phyloP scores from a whole-genome alignment of 306 rosid genomes.

The Citrullus colocynthis region DNA sequence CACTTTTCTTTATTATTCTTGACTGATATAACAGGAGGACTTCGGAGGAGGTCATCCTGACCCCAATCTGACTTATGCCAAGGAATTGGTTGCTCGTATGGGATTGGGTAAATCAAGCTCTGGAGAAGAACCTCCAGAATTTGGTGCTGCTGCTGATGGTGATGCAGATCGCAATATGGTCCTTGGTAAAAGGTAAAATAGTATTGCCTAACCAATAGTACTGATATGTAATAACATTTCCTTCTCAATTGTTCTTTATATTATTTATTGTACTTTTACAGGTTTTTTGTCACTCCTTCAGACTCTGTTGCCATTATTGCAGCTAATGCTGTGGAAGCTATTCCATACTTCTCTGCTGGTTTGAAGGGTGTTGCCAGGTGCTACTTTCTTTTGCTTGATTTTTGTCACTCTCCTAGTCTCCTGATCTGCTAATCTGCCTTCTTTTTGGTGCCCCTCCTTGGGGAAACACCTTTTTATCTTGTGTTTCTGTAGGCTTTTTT shows the following conservation, averaged over 20 bases:
- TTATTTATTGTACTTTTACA: slow-evolving; percentile 9
- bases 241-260: neutral
- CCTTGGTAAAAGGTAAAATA: slow-evolving; percentile 81
- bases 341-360: slow-evolving; percentile 90
- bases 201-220: neutral
- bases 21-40: slow-evolving; percentile 53
- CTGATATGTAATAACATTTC: neutral
- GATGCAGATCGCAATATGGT: slow-evolving; percentile 99
- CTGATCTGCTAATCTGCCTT: neutral
- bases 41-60: slow-evolving; percentile 99
- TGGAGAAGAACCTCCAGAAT: slow-evolving; percentile 78
- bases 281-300: slow-evolving; percentile 98
- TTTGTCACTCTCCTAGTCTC: neutral
- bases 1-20: neutral
- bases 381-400: neutral
- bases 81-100: slow-evolving; percentile 88
- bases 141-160: slow-evolving; percentile 99
- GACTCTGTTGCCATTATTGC: slow-evolving; percentile 99
- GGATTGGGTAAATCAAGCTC: slow-evolving; percentile 73
- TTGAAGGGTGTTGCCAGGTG: slow-evolving; percentile 99
- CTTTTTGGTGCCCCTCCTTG: neutral
- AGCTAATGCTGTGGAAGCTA: slow-evolving; percentile 95
- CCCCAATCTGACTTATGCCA: slow-evolving; percentile 96
- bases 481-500: neutral
- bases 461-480: neutral